Evolutionary conservation across 305 asterid species (phyloP).

Genomic region (Fraxinus greggii): DNA sequence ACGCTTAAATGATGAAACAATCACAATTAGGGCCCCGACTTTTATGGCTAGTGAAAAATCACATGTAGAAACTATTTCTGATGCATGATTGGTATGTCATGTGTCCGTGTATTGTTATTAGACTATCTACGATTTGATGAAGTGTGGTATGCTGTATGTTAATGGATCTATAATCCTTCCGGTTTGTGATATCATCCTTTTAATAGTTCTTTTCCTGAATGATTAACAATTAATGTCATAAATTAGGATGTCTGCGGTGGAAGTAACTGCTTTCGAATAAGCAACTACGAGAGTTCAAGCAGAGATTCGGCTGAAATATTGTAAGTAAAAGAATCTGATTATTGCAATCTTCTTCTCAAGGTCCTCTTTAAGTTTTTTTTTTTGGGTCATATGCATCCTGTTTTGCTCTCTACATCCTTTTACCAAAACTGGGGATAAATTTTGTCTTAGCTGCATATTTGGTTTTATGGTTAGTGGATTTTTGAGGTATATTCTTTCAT

Average conservation of each 20-base stretch:
- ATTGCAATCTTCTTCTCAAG: conserved; percentile 11
- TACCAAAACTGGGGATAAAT: not conserved
- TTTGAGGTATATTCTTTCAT: not conserved
- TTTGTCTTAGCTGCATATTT: not conserved
- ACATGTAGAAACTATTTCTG: not conserved
- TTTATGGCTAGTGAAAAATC: not conserved
- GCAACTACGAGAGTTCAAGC: conserved; percentile 56
- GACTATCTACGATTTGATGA: not conserved
- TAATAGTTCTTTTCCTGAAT: conserved; percentile 11
- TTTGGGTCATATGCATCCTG: not conserved
- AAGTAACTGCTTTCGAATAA: conserved; percentile 69
- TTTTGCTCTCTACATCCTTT: conserved; percentile 1
- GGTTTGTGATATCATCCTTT: not conserved
- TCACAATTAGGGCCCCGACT: not conserved
- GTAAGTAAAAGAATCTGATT: conserved; percentile 49
- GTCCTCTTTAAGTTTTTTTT: not conserved
- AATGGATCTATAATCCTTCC: not conserved
- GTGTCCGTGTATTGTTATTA: not conserved
- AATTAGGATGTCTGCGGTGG: conserved; percentile 75
- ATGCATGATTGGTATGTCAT: not conserved
- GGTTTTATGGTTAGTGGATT: not conserved
- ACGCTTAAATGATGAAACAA: not conserved
- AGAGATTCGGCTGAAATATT: conserved; percentile 66
- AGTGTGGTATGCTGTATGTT: not conserved
- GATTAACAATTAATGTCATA: conserved; percentile 24